A percentile compares a stretch with the other conserved stretches of the same genome.
Evolutionary conservation across 305 asterid genomes (phyloP).

Genomic region (Rubia tinctorum): DNA sequence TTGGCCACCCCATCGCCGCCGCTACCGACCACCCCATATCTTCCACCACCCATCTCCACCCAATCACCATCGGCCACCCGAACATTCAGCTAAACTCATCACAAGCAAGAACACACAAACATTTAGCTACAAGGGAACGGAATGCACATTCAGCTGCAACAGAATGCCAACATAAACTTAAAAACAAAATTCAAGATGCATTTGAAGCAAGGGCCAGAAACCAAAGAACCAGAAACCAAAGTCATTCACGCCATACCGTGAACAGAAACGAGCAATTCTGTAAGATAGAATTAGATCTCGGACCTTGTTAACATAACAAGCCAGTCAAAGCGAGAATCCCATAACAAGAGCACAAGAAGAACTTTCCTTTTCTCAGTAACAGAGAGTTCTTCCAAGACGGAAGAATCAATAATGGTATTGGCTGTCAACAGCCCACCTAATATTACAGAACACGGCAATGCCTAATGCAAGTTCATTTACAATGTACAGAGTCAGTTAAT

Average conservation of each 20-base stretch:
- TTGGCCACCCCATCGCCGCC: no score
- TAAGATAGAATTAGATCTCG: background rate
- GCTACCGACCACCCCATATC: no score
- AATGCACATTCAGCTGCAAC: no score
- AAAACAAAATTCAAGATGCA: background rate
- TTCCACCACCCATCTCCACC: no score
- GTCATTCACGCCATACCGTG: background rate
- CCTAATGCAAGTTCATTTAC: background rate
- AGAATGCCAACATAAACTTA: background rate
- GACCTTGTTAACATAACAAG: background rate
- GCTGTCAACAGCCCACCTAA: slow-evolving; percentile 2
- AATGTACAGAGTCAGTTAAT: slow-evolving; percentile 14
- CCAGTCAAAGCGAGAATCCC: background rate
- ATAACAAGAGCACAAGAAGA: background rate
- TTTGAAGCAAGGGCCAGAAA: no score
- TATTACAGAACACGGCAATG: background rate
- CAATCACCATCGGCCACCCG: no score
- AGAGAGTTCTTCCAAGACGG: background rate
- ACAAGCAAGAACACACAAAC: background rate
- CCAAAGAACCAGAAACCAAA: background rate
- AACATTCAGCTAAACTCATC: slow-evolving; percentile 3
- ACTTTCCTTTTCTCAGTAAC: background rate
- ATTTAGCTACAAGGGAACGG: no score
- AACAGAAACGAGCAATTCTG: background rate
- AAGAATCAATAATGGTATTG: background rate